Evolutionary conservation across 2,329 filamentous ascomycete genomes (phyloP), one percentile per base, ranked within the genome.

Genomic region (Fusarium algeriense): DNA sequence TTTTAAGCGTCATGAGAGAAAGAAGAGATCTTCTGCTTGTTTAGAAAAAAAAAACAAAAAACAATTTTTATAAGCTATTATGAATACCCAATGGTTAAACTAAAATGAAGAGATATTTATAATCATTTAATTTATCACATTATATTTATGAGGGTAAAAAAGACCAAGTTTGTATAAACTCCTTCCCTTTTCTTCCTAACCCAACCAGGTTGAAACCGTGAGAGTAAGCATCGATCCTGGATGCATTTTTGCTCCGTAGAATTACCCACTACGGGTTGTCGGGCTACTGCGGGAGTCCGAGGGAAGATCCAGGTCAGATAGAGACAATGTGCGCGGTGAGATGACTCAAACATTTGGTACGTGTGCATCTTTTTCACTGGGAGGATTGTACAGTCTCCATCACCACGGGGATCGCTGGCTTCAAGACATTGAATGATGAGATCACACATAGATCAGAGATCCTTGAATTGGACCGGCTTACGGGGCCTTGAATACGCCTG

Each of bases 261-360:
- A 53, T 58, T 41, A 30, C 26, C 34, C 32, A 40, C 54, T 53
- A 62, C 72, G 72, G 74, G 53, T 26, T 64, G 58, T 75, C 74
- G 74, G 74, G 53, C 34, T 67, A 26, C 57, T 73, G 61, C 64
- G 70, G 65, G 54, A 75, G 68, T 67, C 74, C 74, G 74, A 72
- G n/a, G 20, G n/a, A 41, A 53, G 28, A 56, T 43, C 44, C 43
- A 61, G 41, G 45, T 59, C 17, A n/a, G n/a, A 32, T 26, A 53
- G 56, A 61, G 44, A 68, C 57, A 64, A 52, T 41, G 50, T 46
- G 49, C 43, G 28, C 50, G 35, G 53, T 44, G 53, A 64, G 67
- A 71, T 73, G 70, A 73, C 67, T 73, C 70, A 56, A 61, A 53
- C 48, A 20, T 28, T 37, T 19, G 32, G 49, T 62, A 44, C 55